Base-by-base conservation (phyloP, 345 rosid genomes). In the Durio zibethinus region DNA sequence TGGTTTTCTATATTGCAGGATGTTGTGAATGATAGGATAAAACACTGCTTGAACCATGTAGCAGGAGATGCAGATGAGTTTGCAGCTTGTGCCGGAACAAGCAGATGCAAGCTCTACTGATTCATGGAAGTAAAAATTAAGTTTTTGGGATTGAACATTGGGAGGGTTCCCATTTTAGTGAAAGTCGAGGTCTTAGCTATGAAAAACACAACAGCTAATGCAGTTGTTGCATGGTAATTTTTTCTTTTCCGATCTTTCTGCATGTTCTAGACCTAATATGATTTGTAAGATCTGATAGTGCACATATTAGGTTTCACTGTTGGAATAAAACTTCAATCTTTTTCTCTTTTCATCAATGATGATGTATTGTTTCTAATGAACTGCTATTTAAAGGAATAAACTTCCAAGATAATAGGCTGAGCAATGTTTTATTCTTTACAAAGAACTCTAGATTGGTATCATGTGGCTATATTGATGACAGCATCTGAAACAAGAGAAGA, bases 21-120 rank as follows among this genome's bases (percentile, higher is more conserved):
- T 29, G 92, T 93, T 38, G 82, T 95, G 59, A 88, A 90, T 69
- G 98, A 93, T 83, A 88, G 98, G 85, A 90, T 95, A 69, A 85
- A 84, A 73, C 89, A 88, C 81, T 95, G 98, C 75, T 80, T 93
- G 77, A 84, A 88, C 84, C 98, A 86, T 81, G 90, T 87, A 54
- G 93, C 82, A 23, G 98, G 97, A 77, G 92, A 87, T 73, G 91
- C 85, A 38, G 93, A 88, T 53, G 97, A 90, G 75, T 91, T 97
- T 84, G 71, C 68, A 66, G 97, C 79, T 62, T 95, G 99, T 84
- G 88, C 86, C 43, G 98, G 97, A 76, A 93, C 99, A 78, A 76
- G 83, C 78, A 95, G 87, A 79, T 95, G 99, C 91, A 91, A 85
- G 91, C 83, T 95, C 80, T 88, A 89, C 56, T 76, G 78, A 56